phyloP scores from a whole-genome alignment of 805 yeast species.

The Komagataella populi region DNA sequence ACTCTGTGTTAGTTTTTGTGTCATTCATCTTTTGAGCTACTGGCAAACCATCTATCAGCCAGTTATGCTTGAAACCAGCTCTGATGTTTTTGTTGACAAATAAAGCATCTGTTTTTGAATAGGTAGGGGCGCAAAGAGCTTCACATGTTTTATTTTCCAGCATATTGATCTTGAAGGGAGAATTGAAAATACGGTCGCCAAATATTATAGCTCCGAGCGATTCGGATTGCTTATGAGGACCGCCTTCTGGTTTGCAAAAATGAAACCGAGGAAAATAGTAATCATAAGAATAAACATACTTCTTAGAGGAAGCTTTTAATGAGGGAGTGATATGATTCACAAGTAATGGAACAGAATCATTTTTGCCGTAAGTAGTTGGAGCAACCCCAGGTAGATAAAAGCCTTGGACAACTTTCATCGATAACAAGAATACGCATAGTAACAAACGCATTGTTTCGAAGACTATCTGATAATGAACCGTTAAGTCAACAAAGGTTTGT shows the following conservation, averaged over 20 bases:
- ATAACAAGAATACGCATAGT: slow-evolving; percentile 3
- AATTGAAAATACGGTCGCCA: slow-evolving; percentile 90
- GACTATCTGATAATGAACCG: background rate
- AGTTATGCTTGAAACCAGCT: slow-evolving; percentile 78
- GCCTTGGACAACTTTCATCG: slow-evolving; percentile 22
- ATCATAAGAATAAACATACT: slow-evolving; percentile 61
- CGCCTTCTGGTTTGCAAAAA: slow-evolving; percentile 67
- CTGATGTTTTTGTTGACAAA: slow-evolving; percentile 71
- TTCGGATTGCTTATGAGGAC: slow-evolving; percentile 65
- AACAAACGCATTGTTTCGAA: background rate
- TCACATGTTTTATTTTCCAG: slow-evolving; percentile 57
- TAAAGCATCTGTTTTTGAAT: slow-evolving; percentile 51
- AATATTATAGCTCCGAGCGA: slow-evolving; percentile 86
- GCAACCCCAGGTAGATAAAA: slow-evolving; percentile 95
- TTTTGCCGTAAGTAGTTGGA: slow-evolving; percentile 72
- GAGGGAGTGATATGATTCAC: slow-evolving; percentile 91
- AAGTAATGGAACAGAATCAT: slow-evolving; percentile 59
- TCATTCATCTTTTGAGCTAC: slow-evolving; percentile 59
- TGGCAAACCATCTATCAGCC: slow-evolving; percentile 93
- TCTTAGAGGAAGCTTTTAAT: slow-evolving; percentile 29
- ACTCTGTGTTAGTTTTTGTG: slow-evolving; percentile 40
- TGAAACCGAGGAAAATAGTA: slow-evolving; percentile 76
- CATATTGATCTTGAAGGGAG: slow-evolving; percentile 80
- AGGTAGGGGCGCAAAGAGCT: slow-evolving; percentile 46
- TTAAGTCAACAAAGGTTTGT: background rate